Evolutionary conservation across 1,139 yeast species (phyloP).

Genomic region (Groenewaldozyma sp.): DNA sequence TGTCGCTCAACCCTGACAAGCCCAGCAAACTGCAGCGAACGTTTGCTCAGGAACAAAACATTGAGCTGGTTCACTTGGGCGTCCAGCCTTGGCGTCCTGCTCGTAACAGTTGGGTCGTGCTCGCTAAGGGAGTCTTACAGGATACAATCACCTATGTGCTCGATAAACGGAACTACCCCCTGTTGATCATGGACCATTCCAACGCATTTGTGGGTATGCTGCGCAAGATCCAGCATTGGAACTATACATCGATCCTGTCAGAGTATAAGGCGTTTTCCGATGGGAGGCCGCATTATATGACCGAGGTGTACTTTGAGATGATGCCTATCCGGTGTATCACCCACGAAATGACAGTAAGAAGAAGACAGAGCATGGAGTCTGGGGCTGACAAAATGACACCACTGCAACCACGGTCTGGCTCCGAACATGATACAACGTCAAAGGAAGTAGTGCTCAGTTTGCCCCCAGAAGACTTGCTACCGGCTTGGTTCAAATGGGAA

Average conservation of each 20-base stretch:
- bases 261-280: slow-evolving; percentile 74
- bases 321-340: slow-evolving; percentile 31
- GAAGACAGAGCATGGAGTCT: slow-evolving; percentile 15
- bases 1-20: slow-evolving; percentile 49
- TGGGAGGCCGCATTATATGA: slow-evolving; percentile 57
- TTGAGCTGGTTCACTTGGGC: slow-evolving; percentile 30
- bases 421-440: too few relatives aligned
- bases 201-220: slow-evolving; percentile 73
- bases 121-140: slow-evolving; percentile 28
- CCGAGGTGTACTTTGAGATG: slow-evolving; percentile 75
- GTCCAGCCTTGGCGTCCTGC: slow-evolving; percentile 31
- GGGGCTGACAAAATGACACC: too few relatives aligned
- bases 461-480: slow-evolving; percentile 55
- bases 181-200: slow-evolving; percentile 69
- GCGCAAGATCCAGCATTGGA: slow-evolving; percentile 82
- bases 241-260: slow-evolving; percentile 68
- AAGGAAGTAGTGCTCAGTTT: slow-evolving; percentile 23
- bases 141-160: slow-evolving; percentile 39
- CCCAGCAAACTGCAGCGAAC: slow-evolving; percentile 44
- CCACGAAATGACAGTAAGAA: slow-evolving; percentile 16
- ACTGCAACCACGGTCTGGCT: too few relatives aligned
- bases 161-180: slow-evolving; percentile 56
- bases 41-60: slow-evolving; percentile 33
- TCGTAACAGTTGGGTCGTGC: slow-evolving; percentile 24
- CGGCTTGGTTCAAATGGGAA: slow-evolving; percentile 61